Percentiles rank a stretch among this genome's conserved stretches.
Evolutionary conservation across 192 early-diverging fungal species (phyloP).

Genomic region (Lobulomyces angularis): DNA sequence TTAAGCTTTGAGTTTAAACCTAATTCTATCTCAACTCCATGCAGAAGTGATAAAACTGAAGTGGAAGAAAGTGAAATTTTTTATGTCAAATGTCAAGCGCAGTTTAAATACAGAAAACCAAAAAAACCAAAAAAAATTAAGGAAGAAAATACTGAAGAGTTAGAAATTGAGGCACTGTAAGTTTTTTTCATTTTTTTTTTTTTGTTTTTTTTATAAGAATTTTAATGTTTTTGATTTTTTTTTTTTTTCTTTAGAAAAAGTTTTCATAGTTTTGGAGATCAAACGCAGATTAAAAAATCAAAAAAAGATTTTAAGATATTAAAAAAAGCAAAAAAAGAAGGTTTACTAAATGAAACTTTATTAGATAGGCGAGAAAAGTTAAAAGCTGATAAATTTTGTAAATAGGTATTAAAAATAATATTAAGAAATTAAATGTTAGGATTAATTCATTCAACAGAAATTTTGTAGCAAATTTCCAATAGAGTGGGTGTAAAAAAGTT

Average conservation of each 20-base stretch:
- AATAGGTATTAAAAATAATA: too few species aligned
- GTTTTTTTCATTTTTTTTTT: conserved; percentile 1
- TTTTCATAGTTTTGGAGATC: conserved; percentile 63
- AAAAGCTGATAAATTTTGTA: too few species aligned
- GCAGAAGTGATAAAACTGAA: too few species aligned
- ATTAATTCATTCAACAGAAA: too few species aligned
- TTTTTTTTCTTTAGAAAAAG: conserved; percentile 37
- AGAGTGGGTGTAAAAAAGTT: too few species aligned
- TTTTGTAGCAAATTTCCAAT: too few species aligned
- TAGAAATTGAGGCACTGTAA: conserved; percentile 63
- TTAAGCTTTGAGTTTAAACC: conserved; percentile 49
- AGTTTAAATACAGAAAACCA: conserved; percentile 50
- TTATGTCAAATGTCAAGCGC: conserved; percentile 55
- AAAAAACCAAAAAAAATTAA: conserved; percentile 30
- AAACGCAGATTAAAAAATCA: conserved; percentile 39
- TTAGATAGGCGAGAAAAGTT: conserved; percentile 70
- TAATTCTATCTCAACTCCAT: too few species aligned
- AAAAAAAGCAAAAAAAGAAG: conserved; percentile 55
- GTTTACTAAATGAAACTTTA: conserved; percentile 58
- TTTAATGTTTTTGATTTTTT: neutral
- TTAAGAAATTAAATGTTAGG: too few species aligned
- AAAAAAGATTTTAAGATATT: conserved; percentile 39
- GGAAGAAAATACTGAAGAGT: conserved; percentile 29
- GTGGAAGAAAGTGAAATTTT: conserved; percentile 66
- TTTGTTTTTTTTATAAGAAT: neutral